Base-by-base conservation (phyloP, 495 filamentous ascomycete genomes). In the Tricharina praecox region DNA sequence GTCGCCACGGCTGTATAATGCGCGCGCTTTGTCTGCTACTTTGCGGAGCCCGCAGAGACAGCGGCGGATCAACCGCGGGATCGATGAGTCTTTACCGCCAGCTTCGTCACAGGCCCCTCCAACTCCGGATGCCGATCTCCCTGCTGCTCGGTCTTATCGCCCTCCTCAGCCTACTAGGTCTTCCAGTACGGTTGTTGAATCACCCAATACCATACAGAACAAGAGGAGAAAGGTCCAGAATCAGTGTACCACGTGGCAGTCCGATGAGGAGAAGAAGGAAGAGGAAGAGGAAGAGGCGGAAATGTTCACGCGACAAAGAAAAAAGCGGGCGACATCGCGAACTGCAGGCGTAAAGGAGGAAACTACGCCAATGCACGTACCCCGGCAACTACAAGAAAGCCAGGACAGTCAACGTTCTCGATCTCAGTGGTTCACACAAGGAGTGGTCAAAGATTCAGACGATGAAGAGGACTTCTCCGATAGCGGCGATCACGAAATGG, bases 181-280 rank as follows among this genome's bases (percentile, higher is more conserved):
- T 0, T 34, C 32, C 3, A 57, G 51, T 20, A 56, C 40, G 23
- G 10, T 10, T 40, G 10, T 35, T 33, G 33, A 34, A 38, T 11
- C 56, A 40, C 4, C 36, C 44, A 15, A 52, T 47, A 37, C 37
- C 51, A 5, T 36, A 43, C 13, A 56, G 40, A 39, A 2, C n/a
- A 40, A 40, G 4, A 24, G 13, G 15, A 23, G 20, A 2, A 45
- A 11, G 16, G 19, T 24, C 16, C 30, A 50, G 47, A 32, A n/a
- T n/a, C n/a, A n/a, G n/a, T n/a, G n/a, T n/a, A n/a, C n/a, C n/a
- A n/a, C n/a, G n/a, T n/a, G 21, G 18, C 38, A 50, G 21, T 10
- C 13, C 2, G 36, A 30, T 38, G 24, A 16, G 7, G 37, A n/a
- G n/a, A n/a, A n/a, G n/a, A n/a, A 40, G 37, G 13, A 40, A 2